Evolutionary conservation across 2,329 filamentous ascomycete genomes (phyloP), one percentile per base, ranked within the genome.

Genomic region (Celoporthe dispersa): DNA sequence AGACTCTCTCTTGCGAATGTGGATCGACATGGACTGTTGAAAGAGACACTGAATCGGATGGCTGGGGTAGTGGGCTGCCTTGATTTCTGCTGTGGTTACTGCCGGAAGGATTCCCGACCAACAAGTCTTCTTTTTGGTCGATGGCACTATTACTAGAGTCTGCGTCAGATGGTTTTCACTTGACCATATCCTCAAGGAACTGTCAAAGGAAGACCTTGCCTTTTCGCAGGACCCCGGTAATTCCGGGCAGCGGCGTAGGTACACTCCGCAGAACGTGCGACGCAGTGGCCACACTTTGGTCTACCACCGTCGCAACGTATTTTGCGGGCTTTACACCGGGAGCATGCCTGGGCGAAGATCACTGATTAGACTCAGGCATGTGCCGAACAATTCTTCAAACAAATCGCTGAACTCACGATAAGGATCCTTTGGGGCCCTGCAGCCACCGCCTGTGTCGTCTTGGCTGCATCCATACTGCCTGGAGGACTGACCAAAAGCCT

Each of bases 281-380:
- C 31, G 28, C 67, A 69, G 25, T 33, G 62, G 22, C 35, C 33
- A 25, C 67, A 69, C 61, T 65, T 60, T 57, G 67, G 67, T 37
- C 7, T 48, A 12, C 48, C 41, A 51, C 67, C 67, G 31, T 69
- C 51, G 35, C 67, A 69, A 8, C 67, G 61, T 33, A 48, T 44
- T 19, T 69, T 69, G 16, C 61, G 61, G 16, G 67, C 19, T 25
- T 63, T 69, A 35, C 67, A 69, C 8, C 67, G 67, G 16, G 16
- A 33, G 55, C 67, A 69, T n/a, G 67, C 67, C 67, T 69, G 51
- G 4, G 1, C 19, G 22, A 51, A 1, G 44, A 35, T n/a, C n/a
- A n/a, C n/a, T 22, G 19, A 25, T 41, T 25, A 53, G 28, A 28
- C 5, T 28, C 11, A 16, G 22, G 28, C 25, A 57, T 5, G 12